A percentile compares a stretch with the other conserved stretches of the same genome.
phyloP scores from a whole-genome alignment of 441 rosid species.

The Syzygium malaccense region DNA sequence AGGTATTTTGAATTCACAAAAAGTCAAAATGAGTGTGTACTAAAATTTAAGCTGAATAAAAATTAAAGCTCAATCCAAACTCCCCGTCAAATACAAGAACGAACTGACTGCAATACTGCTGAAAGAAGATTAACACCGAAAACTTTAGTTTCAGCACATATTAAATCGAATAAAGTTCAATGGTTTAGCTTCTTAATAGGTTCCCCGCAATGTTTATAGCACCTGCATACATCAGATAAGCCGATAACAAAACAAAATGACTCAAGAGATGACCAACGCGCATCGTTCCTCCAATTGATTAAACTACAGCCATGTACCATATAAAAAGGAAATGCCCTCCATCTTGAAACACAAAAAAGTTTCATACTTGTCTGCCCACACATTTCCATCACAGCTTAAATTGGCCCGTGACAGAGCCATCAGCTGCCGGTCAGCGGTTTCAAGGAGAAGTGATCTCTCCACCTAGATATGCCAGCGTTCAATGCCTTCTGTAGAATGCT shows the following conservation, averaged over 20 bases:
- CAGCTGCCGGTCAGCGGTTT: conserved; percentile 15
- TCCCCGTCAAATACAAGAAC: not conserved
- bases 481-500: conserved; percentile 40
- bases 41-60: not conserved
- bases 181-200: not conserved
- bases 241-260: not conserved
- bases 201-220: not conserved
- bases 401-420: not conserved
- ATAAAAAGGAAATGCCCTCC: not conserved
- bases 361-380: not conserved
- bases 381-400: not conserved
- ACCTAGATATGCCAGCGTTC: conserved; percentile 42
- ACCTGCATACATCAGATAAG: not conserved
- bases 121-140: not conserved
- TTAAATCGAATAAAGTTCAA: not conserved
- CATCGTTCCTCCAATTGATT: not conserved
- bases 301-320: not conserved
- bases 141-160: not conserved
- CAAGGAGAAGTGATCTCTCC: conserved; percentile 39
- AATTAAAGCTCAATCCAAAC: not conserved
- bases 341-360: not conserved
- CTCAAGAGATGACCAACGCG: not conserved
- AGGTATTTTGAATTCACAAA: not conserved
- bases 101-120: not conserved
- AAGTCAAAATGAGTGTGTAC: not conserved